These are phyloP conservation scores for Fonsecaea pedrosoi DNA, from an alignment of 2,329 filamentous ascomycete genomes.

Conservation along the genomic window DNA sequence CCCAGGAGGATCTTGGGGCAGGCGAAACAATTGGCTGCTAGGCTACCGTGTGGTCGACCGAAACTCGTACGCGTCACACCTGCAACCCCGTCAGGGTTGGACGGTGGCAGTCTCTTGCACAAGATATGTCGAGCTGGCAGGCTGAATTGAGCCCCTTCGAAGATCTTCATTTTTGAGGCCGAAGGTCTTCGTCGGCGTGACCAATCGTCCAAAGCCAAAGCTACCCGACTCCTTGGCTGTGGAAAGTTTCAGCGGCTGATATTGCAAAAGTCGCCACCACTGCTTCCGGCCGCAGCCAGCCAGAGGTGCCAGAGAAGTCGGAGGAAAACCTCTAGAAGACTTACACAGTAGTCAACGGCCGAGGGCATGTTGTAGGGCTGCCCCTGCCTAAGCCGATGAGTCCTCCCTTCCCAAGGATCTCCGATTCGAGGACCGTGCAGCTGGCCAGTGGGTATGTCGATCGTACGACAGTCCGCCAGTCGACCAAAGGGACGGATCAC, in stretches of 20 bases:
- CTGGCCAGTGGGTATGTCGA: not conserved
- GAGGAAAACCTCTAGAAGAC: not conserved
- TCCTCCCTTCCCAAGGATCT: not conserved
- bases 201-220: not conserved
- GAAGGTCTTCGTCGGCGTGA: not conserved
- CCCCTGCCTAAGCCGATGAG: not conserved
- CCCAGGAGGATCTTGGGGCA: not conserved
- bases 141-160: not conserved
- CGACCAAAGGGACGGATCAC: not conserved
- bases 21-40: not conserved
- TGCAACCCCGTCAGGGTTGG: not conserved
- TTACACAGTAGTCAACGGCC: not conserved
- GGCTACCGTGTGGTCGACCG: not conserved
- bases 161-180: not conserved
- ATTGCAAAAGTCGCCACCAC: not conserved
- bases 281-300: not conserved
- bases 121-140: not conserved
- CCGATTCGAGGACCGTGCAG: not conserved
- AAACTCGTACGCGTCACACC: not conserved
- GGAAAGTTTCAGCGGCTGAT: not conserved
- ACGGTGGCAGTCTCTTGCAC: not conserved
- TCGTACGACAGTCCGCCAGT: not conserved
- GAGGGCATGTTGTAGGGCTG: not conserved
- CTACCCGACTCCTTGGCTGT: not conserved
- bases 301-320: not conserved